Evolutionary conservation across 331 rosid genomes (phyloP), one percentile per base, ranked within the genome.

Genomic region (Quercus tomentella): DNA sequence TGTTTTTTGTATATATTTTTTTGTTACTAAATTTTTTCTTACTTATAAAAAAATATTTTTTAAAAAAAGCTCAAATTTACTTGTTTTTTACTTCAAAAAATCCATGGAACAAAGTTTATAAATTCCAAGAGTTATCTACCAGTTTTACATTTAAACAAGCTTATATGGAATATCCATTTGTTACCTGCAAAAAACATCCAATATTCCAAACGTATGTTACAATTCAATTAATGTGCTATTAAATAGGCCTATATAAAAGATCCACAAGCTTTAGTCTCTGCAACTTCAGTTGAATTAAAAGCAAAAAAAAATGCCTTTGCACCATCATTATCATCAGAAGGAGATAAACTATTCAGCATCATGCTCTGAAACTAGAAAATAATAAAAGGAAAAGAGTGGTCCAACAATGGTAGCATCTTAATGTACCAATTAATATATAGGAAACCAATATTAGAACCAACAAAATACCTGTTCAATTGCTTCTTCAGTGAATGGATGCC

Each of bases 401-500:
- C 67, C 57, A 70, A 7, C 10, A 74, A 69, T 51, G 58, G 37
- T 76, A 82, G 33, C 76, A 75, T 70, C 71, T 10, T 69, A 82
- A 35, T 72, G 23, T 56, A 73, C 66, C 49, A 62, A 79, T 22
- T 54, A 76, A 62, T 37, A 56, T 25, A n/a, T 69, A 14, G 18
- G 56, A 72, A 62, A 69, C 60, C n/a, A 70, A 49, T 68, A 82
- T 56, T 20, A 74, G 61, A 71, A 61, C 55, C 57, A 56, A 77
- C 22, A 25, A 67, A 60, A 63, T 73, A 94, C 97, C 96, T 88
- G 85, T 79, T 94, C 93, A 72, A 94, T 94, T 45, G 98, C 98
- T 83, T 94, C 98, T 86, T 94, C 98, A 4, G 98, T 94, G 80
- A 94, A 94, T 23, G 98, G 98, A 86, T 94, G 98, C 98, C 98